These are phyloP conservation scores for Xylaria sp. DNA, from an alignment of 2,329 filamentous ascomycete genomes.

Conservation along the genomic window DNA sequence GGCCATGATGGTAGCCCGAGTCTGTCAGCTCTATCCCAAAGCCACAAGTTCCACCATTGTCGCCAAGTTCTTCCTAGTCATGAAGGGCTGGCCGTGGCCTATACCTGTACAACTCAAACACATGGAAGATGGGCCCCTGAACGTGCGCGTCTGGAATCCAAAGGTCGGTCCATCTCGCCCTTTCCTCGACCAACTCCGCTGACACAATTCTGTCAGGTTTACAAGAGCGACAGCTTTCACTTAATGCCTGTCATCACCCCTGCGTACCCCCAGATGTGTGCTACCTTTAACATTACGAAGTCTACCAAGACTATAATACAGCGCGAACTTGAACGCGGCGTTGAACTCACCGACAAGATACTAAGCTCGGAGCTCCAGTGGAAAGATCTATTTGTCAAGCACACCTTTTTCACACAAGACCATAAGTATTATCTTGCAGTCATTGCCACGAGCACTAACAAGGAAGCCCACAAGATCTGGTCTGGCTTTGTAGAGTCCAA, in stretches of 20 bases:
- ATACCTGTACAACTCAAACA: constrained; percentile 90
- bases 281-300: constrained; percentile 90
- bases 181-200: constrained; percentile 25
- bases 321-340: constrained; percentile 81
- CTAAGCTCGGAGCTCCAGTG: constrained; percentile 80
- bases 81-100: constrained; percentile 93
- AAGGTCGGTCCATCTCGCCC: constrained; percentile 58
- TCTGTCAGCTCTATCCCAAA: constrained; percentile 95
- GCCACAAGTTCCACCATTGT: constrained; percentile 90
- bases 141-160: constrained; percentile 94
- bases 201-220: constrained; percentile 64
- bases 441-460: constrained; percentile 81
- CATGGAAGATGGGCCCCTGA: constrained; percentile 83
- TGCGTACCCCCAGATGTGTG: constrained; percentile 97
- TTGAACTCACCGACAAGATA: constrained; percentile 82
- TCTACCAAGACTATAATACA: constrained; percentile 89
- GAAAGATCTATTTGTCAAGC: constrained; percentile 89
- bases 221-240: constrained; percentile 83
- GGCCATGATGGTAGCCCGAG: constrained; percentile 95
- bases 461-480: constrained; percentile 88
- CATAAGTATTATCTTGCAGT: constrained; percentile 97
- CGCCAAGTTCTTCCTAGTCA: constrained; percentile 92
- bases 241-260: constrained; percentile 99
- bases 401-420: constrained; percentile 90
- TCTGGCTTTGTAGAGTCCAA: constrained; percentile 94